Evolutionary conservation across 352 stramenopile genomes (phyloP).

Genomic region (Phytophthora gonapodyides): DNA sequence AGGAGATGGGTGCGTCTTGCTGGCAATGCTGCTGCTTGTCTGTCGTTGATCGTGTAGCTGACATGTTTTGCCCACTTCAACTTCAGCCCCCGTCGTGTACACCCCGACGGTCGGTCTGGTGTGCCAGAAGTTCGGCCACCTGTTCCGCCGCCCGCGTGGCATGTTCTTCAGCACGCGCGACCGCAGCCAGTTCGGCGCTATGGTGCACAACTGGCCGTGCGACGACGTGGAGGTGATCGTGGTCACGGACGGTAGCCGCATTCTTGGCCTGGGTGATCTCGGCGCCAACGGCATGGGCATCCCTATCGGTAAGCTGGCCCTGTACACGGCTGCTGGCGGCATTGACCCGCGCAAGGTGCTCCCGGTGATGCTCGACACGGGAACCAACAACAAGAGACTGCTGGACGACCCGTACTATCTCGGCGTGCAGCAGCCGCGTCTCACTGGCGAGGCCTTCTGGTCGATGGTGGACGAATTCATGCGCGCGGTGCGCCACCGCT

Average conservation of each 20-base stretch:
- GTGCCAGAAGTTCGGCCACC: slow-evolving; percentile 91
- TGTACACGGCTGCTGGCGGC: slow-evolving; percentile 95
- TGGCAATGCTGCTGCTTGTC: not conserved
- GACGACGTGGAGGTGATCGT: slow-evolving; percentile 98
- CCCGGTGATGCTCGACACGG: slow-evolving; percentile 96
- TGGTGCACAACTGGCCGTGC: slow-evolving; percentile 96
- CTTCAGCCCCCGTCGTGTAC: slow-evolving; percentile 94
- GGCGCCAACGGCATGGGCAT: slow-evolving; percentile 98
- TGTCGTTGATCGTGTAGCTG: slow-evolving; percentile 2
- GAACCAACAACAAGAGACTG: slow-evolving; percentile 96
- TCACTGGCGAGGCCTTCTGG: slow-evolving; percentile 93
- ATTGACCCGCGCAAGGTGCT: slow-evolving; percentile 95
- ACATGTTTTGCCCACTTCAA: slow-evolving; percentile 23
- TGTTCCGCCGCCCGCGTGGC: slow-evolving; percentile 90
- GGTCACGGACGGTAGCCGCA: slow-evolving; percentile 96
- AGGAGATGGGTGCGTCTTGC: slow-evolving; percentile 86
- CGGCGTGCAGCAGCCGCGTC: slow-evolving; percentile 90
- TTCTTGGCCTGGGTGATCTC: slow-evolving; percentile 97
- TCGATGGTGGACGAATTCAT: slow-evolving; percentile 96
- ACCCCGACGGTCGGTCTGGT: slow-evolving; percentile 96
- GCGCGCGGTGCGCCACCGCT: slow-evolving; percentile 81
- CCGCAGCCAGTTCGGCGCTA: slow-evolving; percentile 85
- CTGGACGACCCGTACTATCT: slow-evolving; percentile 96
- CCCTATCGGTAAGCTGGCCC: slow-evolving; percentile 95
- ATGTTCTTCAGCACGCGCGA: slow-evolving; percentile 97